phyloP scores from a whole-genome alignment of 176 grass and related monocot genomes.

The Guadua angustifolia region DNA sequence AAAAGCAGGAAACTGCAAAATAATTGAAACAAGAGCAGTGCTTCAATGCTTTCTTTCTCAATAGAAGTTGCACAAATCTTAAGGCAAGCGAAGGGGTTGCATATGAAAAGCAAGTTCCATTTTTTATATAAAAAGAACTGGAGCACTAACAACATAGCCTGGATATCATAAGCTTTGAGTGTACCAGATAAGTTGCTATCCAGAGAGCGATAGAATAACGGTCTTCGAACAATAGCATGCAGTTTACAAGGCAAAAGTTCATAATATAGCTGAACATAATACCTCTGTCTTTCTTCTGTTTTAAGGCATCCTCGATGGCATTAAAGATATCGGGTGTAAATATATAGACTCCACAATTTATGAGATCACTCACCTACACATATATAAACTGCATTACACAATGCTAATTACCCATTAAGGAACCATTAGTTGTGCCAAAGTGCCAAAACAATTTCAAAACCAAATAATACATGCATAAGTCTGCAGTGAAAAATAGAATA shows the following conservation, averaged over 20 bases:
- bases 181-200: slow-evolving; percentile 19
- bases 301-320: slow-evolving; percentile 87
- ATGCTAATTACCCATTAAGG: slow-evolving; percentile 5
- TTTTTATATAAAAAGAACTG: neutral
- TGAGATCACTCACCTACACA: slow-evolving; percentile 92
- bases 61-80: too few species aligned
- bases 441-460: slow-evolving; percentile 14
- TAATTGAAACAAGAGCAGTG: too few species aligned
- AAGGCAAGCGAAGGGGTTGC: too few species aligned
- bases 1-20: too few species aligned
- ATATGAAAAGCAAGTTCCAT: neutral
- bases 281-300: slow-evolving; percentile 92
- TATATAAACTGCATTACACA: slow-evolving; percentile 35
- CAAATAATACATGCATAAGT: neutral
- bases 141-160: neutral
- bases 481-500: neutral
- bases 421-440: neutral
- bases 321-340: slow-evolving; percentile 94
- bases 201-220: neutral
- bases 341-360: slow-evolving; percentile 98
- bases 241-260: neutral
- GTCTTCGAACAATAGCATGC: slow-evolving; percentile 14
- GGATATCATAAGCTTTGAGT: slow-evolving; percentile 17
- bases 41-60: too few species aligned
- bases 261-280: slow-evolving; percentile 17